Base-by-base conservation (phyloP, 495 filamentous ascomycete species). In the Penicillium goetzii region DNA sequence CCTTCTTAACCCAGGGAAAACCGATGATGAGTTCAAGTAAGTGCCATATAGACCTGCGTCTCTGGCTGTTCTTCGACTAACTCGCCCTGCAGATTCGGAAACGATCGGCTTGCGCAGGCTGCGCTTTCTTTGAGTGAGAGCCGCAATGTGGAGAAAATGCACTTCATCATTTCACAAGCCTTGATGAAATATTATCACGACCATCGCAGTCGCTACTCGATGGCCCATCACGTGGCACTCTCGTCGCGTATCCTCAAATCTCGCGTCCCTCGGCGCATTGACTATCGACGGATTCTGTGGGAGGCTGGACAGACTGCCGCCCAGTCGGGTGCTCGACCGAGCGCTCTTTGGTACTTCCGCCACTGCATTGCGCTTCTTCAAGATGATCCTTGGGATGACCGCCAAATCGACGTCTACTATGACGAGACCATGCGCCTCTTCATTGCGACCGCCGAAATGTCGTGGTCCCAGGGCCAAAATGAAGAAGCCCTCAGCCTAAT, bases 51-150 rank as follows among this genome's bases (percentile, higher is more conserved):
- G 2, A 32, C 49, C 47, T 54, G n/a, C 25, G 11, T 55, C 7
- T 21, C 15, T 28, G 55, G 21, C 21, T 28, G 51, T 28, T 58
- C 17, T 45, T 40, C 2, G 2, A 45, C 61, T 65, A 55, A 68
- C 53, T 1, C 14, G 32, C 19, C 47, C 47, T 67, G 34, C 69
- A 88, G 88, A 32, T 96, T 96, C 68, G 85, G 85, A 34, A 92
- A 97, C 72, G 92, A 97, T 72, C 84, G 92, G 43, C 92, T 94
- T 70, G 80, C 91, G 34, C 86, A 88, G 72, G 92, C 91, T 28
- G 88, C 91, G 12, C 80, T 85, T n/a, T 76, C 79, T 3, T 78
- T 96, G 57, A 86, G 82, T 41, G 89, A 92, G 76, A 88, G 85
- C 63, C 76, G 76, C 28, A 85, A 90, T 59, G 78, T 85, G 25